Percentiles rank a stretch among this genome's conserved stretches.
Conservation (phyloP, 73 alveolate species). For the Uronychia binucleata region DNA sequence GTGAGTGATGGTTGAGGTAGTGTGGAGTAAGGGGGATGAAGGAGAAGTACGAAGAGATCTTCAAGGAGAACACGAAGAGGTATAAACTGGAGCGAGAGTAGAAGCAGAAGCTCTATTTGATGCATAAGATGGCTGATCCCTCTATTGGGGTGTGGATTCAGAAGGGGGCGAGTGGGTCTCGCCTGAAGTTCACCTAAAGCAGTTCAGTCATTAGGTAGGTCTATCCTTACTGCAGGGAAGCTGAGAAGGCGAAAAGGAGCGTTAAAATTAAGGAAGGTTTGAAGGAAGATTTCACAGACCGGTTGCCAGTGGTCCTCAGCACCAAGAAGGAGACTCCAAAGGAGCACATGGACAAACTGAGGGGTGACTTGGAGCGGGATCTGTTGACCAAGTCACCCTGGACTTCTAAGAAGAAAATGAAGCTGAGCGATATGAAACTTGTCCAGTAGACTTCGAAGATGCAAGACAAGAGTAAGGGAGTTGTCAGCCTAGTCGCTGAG, state of each 20-base stretch:
- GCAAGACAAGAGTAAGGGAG: not conserved
- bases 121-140: conserved; percentile 9
- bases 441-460: not conserved
- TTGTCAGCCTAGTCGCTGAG: not conserved
- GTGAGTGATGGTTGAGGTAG: not conserved
- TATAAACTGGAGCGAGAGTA: not conserved
- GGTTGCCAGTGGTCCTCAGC: not conserved
- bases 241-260: not conserved
- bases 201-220: not conserved
- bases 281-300: not conserved
- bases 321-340: not conserved
- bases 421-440: not conserved
- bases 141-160: conserved; percentile 34
- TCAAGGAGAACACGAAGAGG: not conserved
- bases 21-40: not conserved
- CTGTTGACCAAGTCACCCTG: not conserved
- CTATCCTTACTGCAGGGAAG: not conserved
- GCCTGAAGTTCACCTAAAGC: conserved; percentile 2
- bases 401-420: not conserved
- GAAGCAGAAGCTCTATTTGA: not conserved
- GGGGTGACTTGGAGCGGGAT: not conserved
- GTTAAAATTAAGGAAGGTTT: conserved; percentile 8
- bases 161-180: conserved; percentile 31
- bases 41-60: not conserved
- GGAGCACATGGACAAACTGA: not conserved